Base-by-base conservation (phyloP, 352 stramenopile species). In the Thraustochytrium striatum region DNA sequence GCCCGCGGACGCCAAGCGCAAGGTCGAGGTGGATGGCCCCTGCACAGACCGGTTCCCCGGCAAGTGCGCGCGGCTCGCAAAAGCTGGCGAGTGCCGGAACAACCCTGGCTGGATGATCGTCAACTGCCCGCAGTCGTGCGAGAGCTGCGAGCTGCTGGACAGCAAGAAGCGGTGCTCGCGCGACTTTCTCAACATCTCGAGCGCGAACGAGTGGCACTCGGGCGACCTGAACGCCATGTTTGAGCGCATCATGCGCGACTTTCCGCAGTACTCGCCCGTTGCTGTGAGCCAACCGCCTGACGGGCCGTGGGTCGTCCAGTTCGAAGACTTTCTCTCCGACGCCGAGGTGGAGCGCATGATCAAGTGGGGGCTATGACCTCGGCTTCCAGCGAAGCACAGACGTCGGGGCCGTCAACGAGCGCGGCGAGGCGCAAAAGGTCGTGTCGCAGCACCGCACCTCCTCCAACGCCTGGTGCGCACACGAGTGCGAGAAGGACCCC, bases 51-150 rank as follows among this genome's bases (percentile, higher is more conserved):
- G 85, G 25, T 89, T 86, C 62, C 33, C 38, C 25, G 83, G 86
- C 5, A 47, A 8, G n/a, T 89, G 86, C 72, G 47, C 75, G 13
- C 33, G 75, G 2, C 61, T 83, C 57, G 85, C 86, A 28, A 38
- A 57, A 30, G 32, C 58, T 43, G 85, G 85, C 30, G 83, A 79
- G 19, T 91, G 87, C 72, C 21, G 50, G 32, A 41, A 58, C 2
- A 80, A 79, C 61, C 87, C 87, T 0, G 87, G 87, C 44, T 91
- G 87, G 87, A 91, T 91, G 87, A 89, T 89, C 61, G 85, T 91
- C 2, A 86, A 89, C 78, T 91, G 87, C 72, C 88, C 85, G 35
- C 50, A 83, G 53, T 86, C 82, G 30, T 91, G 87, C 58, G 82
- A 89, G 61, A 75, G 86, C 35, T 86, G 73, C 30, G 55, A 86